A percentile compares a stretch with the other conserved stretches of the same genome.
Evolutionary conservation across 139 green algal genomes (phyloP).

Genomic region (Raphidocelis subcapitata): DNA sequence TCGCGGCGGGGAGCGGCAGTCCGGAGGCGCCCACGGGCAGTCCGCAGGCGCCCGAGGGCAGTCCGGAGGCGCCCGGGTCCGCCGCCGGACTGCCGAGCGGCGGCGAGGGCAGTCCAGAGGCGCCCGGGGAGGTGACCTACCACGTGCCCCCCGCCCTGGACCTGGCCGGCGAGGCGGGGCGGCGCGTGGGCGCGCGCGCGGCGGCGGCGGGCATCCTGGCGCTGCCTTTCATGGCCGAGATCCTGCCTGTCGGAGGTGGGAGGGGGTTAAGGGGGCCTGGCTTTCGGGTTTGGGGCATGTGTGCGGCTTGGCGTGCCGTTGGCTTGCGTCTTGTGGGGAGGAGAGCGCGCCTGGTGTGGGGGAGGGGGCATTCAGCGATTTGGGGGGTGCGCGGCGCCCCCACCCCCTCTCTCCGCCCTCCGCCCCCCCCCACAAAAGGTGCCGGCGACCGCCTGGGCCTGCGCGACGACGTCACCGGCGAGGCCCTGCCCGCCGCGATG

Average conservation of each 20-base stretch:
- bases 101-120: not conserved
- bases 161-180: slow-evolving; percentile 51
- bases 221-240: slow-evolving; percentile 87
- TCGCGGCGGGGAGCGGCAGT: slow-evolving; percentile 38
- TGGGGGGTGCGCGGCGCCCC: no score
- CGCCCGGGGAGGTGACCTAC: slow-evolving; percentile 31
- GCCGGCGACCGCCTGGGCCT: slow-evolving; percentile 93
- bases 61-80: not conserved
- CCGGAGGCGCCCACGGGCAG: not conserved
- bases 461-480: slow-evolving; percentile 78
- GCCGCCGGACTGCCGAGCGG: not conserved
- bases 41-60: not conserved
- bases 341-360: no score
- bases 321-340: no score
- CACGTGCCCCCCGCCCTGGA: slow-evolving; percentile 69
- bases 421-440: slow-evolving; percentile 31
- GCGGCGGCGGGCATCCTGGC: slow-evolving; percentile 60
- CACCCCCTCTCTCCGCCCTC: not conserved
- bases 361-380: no score
- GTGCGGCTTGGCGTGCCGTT: not conserved
- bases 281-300: not conserved
- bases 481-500: slow-evolving; percentile 90
- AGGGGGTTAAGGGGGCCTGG: slow-evolving; percentile 44
- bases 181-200: slow-evolving; percentile 32
- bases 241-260: slow-evolving; percentile 92